Conservation (phyloP, 805 yeast species). For the Saccharomycopsis malanga region DNA sequence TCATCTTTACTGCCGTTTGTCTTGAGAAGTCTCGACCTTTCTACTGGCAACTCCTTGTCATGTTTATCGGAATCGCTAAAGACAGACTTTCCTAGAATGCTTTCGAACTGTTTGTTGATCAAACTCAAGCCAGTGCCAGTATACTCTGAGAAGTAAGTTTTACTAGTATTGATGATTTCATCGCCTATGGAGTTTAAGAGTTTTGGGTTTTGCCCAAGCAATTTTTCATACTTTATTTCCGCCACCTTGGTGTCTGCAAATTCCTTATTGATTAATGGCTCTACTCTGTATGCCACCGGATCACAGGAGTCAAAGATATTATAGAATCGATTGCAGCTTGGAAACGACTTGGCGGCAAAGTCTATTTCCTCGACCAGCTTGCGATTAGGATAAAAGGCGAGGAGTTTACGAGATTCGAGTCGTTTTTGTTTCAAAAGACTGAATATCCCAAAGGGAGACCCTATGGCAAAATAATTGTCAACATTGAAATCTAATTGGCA, state of each 20-base stretch:
- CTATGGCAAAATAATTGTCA: conserved; percentile 69
- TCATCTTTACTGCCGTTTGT: neutral
- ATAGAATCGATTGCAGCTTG: conserved; percentile 60
- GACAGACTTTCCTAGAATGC: conserved; percentile 1
- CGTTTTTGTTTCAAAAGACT: conserved; percentile 61
- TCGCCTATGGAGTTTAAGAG: neutral
- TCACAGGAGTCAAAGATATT: conserved; percentile 88
- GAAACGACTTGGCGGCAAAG: conserved; percentile 31
- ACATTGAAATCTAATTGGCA: conserved; percentile 58
- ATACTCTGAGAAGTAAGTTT: conserved; percentile 3
- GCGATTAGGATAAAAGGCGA: conserved; percentile 11
- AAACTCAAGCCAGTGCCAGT: conserved; percentile 7
- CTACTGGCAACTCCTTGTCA: neutral
- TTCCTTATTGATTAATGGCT: conserved; percentile 60
- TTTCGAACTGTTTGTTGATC: conserved; percentile 13
- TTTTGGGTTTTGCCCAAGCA: conserved; percentile 2
- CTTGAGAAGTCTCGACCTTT: neutral
- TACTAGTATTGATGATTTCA: conserved; percentile 1
- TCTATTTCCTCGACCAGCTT: conserved; percentile 18
- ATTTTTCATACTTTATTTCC: conserved; percentile 42
- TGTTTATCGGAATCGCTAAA: neutral
- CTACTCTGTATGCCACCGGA: conserved; percentile 84
- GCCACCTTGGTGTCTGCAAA: conserved; percentile 48
- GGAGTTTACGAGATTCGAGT: conserved; percentile 37
- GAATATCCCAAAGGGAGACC: conserved; percentile 88